Percentiles rank a stretch among this genome's conserved stretches.
Evolutionary conservation across 257 asterid species (phyloP).

Genomic region (Verbena officinalis): DNA sequence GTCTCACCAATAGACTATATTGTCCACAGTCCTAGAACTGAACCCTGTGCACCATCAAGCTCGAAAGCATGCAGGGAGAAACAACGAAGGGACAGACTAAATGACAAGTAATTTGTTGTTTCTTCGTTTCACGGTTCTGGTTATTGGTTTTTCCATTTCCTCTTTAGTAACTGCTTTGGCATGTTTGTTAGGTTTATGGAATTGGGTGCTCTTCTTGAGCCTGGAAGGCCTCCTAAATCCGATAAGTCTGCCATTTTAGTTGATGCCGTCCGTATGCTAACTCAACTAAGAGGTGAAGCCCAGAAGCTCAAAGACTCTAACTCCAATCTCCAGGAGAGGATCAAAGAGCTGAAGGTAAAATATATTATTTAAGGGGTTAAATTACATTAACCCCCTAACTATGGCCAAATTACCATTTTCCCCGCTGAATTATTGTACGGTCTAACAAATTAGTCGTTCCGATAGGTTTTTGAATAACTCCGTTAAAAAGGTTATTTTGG

Average conservation of each 20-base stretch:
- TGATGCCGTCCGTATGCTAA: slow-evolving; percentile 74
- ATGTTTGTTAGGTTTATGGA: slow-evolving; percentile 58
- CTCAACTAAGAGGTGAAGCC: slow-evolving; percentile 63
- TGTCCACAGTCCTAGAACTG: slow-evolving; percentile 54
- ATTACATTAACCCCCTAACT: too few relatives aligned
- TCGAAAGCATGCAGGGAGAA: slow-evolving; percentile 87
- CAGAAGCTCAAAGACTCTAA: slow-evolving; percentile 75
- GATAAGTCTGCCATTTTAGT: slow-evolving; percentile 70
- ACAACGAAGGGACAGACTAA: slow-evolving; percentile 69
- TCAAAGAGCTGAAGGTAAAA: slow-evolving; percentile 72
- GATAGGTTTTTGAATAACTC: too few relatives aligned
- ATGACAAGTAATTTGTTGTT: slow-evolving; percentile 57
- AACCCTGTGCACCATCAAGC: slow-evolving; percentile 54
- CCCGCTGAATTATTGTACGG: too few relatives aligned
- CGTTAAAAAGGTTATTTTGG: too few relatives aligned
- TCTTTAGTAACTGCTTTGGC: slow-evolving; percentile 7
- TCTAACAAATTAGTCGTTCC: too few relatives aligned
- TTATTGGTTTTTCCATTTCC: slow-evolving; percentile 6
- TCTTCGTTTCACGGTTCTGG: slow-evolving; percentile 2
- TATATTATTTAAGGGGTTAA: background rate
- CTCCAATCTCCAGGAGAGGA: slow-evolving; percentile 61
- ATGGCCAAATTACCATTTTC: too few relatives aligned
- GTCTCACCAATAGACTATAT: slow-evolving; percentile 14
- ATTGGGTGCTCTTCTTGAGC: slow-evolving; percentile 73
- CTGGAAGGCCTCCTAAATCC: slow-evolving; percentile 73